These are phyloP conservation scores for Oryza officinalis DNA, from an alignment of 176 grass and related monocot species.

Conservation along the genomic window DNA sequence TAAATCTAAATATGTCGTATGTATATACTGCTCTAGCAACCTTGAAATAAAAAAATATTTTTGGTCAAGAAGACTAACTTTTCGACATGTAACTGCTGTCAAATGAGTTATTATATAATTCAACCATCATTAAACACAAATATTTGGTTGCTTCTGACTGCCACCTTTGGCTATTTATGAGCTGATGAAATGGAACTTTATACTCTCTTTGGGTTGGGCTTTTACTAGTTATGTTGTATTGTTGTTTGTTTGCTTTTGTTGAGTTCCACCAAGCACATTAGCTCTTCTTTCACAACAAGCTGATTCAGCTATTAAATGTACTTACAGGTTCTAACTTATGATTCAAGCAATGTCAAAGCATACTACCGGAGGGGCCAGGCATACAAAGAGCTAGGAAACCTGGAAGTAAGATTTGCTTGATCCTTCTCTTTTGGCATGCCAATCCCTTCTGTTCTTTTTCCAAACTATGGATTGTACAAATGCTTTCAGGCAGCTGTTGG, in stretches of 20 bases:
- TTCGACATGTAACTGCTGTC: not conserved
- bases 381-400: constrained; percentile 78
- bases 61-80: not conserved
- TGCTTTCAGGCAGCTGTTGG: constrained; percentile 73
- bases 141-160: constrained; percentile 1
- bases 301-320: constrained; percentile 34
- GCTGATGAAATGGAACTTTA: not conserved
- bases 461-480: constrained; percentile 21
- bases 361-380: constrained; percentile 96
- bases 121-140: not conserved
- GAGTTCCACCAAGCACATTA: not conserved
- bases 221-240: not conserved
- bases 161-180: constrained; percentile 16
- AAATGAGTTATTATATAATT: not conserved
- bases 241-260: not conserved
- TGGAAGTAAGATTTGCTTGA: constrained; percentile 57
- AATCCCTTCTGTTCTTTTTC: not conserved
- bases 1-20: not conserved
- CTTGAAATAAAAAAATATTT: not conserved
- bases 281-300: not conserved
- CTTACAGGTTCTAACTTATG: constrained; percentile 70
- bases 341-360: constrained; percentile 90
- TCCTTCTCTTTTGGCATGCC: constrained; percentile 14
- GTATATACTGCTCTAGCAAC: not conserved
- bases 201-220: not conserved